Evolutionary conservation across 2,329 filamentous ascomycete species (phyloP), one percentile per base, ranked within the genome.

Genomic region (Cercospora nicotianae): DNA sequence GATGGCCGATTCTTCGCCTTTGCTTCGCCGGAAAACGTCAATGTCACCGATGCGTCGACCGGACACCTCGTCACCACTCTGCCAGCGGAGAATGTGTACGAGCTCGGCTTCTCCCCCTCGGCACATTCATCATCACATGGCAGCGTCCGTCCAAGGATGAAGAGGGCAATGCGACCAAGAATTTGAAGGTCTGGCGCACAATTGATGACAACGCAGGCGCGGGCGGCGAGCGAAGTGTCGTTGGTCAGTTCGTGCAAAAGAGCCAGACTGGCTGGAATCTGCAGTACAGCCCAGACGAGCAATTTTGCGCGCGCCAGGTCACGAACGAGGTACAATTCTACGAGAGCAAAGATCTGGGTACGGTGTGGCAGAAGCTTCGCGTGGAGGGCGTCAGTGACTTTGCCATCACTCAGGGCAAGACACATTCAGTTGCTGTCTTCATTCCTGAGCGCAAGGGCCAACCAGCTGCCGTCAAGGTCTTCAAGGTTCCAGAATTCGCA

Each of bases 261-360:
- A 91, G 89, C 72, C 93, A 96, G 84, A 92, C 91, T 57, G 92
- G 94, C 77, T 98, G 94, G 94, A 98, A 97, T 79, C 85, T 99
- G 78, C 94, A 98, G 82, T 99, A 98, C 81, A 97, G 94, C 31
- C 87, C 88, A 67, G 95, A 99, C 78, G 95, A 99, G 85, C 88
- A 89, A 79, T 94, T 92, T 80, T 98, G 94, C 80, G 95, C 94
- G 72, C 93, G 95, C 73, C 86, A 90, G 70, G 94, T 98, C 75
- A 97, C 92, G 80, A 99, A 99, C 79, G 94, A 98, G 84, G 92
- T 99, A 66, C 95, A 98, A 77, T 97, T 99, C 81, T 98, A 94
- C 84, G 87, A 96, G 81, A 95, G 92, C 79, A 87, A 90, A 72
- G 90, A 98, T 78, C 85, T 98, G 77, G 84, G 86, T 73, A 94